Evolutionary conservation across 257 asterid species (phyloP).

Genomic region (Ajuga chamaepitys): DNA sequence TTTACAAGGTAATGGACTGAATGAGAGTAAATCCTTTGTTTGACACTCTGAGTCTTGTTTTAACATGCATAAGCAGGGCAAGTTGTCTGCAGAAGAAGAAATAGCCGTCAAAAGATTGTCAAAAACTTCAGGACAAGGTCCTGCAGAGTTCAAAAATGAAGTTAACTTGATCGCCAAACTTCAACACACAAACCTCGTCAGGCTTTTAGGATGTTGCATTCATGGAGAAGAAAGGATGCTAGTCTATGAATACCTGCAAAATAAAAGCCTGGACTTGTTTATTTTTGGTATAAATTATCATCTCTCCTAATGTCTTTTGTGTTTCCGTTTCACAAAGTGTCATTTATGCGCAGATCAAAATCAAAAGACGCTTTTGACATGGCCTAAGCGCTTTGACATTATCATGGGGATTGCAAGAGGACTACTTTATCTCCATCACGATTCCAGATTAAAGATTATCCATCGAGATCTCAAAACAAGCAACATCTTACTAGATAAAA

Average conservation of each 20-base stretch:
- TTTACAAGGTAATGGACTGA: conserved; percentile 24
- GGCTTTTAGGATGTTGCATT: conserved; percentile 31
- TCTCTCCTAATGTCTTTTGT: not conserved
- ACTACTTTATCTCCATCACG: conserved; percentile 37
- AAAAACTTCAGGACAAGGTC: conserved; percentile 28
- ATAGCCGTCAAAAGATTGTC: conserved; percentile 38
- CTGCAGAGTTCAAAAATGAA: conserved; percentile 13
- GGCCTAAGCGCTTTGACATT: conserved; percentile 36
- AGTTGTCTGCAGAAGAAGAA: conserved; percentile 11
- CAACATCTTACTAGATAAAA: conserved; percentile 29
- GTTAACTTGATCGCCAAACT: conserved; percentile 29
- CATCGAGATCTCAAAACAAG: conserved; percentile 37
- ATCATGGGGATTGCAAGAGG: conserved; percentile 36
- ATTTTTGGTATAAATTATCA: conserved; percentile 22
- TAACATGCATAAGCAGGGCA: conserved; percentile 16
- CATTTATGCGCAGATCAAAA: conserved; percentile 14
- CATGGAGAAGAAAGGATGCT: conserved; percentile 32
- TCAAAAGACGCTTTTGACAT: conserved; percentile 9
- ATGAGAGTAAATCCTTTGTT: not conserved
- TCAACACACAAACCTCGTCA: conserved; percentile 36
- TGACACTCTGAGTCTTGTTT: not conserved
- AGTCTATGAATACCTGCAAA: conserved; percentile 32
- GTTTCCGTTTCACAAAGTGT: not conserved
- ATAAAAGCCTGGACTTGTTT: conserved; percentile 30
- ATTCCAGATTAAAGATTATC: conserved; percentile 35